A percentile compares a stretch with the other conserved stretches of the same genome.
These are phyloP conservation scores for Thymus mandschuricus DNA, from an alignment of 257 asterid species.

Conservation along the genomic window DNA sequence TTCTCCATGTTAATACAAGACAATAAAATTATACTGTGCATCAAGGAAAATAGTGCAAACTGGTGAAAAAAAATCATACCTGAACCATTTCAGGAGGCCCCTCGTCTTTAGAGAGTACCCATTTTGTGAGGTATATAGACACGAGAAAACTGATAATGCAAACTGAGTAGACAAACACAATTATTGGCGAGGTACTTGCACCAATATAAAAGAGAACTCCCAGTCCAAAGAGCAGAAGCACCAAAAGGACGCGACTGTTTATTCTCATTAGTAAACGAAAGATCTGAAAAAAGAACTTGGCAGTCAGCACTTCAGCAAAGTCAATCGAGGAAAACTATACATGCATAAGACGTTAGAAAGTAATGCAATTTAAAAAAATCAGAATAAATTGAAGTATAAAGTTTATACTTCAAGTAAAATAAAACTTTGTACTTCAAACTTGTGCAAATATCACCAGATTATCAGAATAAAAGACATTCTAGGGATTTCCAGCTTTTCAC, in stretches of 20 bases:
- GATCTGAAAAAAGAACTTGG: slow-evolving; percentile 56
- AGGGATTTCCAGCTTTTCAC: slow-evolving; percentile 8
- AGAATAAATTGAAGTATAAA: background rate
- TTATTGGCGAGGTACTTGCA: slow-evolving; percentile 85
- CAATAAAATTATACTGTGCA: background rate
- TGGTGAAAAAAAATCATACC: slow-evolving; percentile 50
- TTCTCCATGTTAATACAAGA: slow-evolving; percentile 14
- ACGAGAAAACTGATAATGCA: slow-evolving; percentile 82
- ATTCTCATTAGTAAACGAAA: slow-evolving; percentile 83
- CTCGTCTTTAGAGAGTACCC: slow-evolving; percentile 97
- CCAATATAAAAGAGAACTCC: slow-evolving; percentile 86
- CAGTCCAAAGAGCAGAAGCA: slow-evolving; percentile 68
- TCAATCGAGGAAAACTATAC: slow-evolving; percentile 3
- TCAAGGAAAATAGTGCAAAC: slow-evolving; percentile 5
- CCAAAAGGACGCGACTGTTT: slow-evolving; percentile 75
- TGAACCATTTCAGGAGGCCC: slow-evolving; percentile 98
- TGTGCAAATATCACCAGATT: slow-evolving; percentile 4
- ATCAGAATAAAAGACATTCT: background rate
- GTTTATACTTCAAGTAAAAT: background rate
- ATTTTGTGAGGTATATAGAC: slow-evolving; percentile 80
- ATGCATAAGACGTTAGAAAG: slow-evolving; percentile 11
- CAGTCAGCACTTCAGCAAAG: slow-evolving; percentile 24
- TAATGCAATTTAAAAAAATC: slow-evolving; percentile 8
- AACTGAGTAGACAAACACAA: slow-evolving; percentile 89
- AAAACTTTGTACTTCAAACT: background rate